These are phyloP conservation scores for Jacaranda copaia DNA, from an alignment of 257 asterid genomes.

Conservation along the genomic window DNA sequence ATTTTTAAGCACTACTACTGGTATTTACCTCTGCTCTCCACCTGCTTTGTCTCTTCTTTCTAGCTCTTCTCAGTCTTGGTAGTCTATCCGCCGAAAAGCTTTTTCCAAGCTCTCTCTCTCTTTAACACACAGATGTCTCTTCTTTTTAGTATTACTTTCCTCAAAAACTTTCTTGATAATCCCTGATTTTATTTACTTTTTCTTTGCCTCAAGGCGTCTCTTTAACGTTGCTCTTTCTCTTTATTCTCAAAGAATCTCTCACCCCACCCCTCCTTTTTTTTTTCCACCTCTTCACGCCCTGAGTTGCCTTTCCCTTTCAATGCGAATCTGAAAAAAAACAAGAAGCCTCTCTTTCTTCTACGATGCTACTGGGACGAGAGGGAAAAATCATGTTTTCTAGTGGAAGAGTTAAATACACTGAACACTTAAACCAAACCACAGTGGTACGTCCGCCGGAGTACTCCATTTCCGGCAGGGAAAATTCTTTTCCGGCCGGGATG, in stretches of 20 bases:
- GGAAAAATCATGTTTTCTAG: slow-evolving; percentile 41
- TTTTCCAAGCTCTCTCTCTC: slow-evolving; percentile 27
- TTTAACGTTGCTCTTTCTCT: slow-evolving; percentile 53
- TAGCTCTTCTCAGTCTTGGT: background rate
- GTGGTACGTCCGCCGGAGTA: slow-evolving; percentile 35
- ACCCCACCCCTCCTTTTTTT: background rate
- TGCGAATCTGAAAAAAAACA: slow-evolving; percentile 50
- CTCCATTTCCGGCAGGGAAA: slow-evolving; percentile 33
- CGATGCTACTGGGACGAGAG: slow-evolving; percentile 29
- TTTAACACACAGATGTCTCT: slow-evolving; percentile 19
- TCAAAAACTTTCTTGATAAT: slow-evolving; percentile 29
- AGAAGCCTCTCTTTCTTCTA: background rate
- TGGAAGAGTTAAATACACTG: slow-evolving; percentile 57
- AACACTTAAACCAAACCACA: slow-evolving; percentile 54
- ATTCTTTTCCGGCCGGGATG: slow-evolving; percentile 20
- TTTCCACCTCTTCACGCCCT: slow-evolving; percentile 22
- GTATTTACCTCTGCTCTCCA: slow-evolving; percentile 11
- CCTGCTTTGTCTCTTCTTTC: background rate
- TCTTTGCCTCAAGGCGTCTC: slow-evolving; percentile 34
- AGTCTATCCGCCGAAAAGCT: slow-evolving; percentile 27
- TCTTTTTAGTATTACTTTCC: slow-evolving; percentile 37
- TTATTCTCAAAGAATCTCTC: slow-evolving; percentile 49
- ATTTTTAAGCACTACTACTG: background rate
- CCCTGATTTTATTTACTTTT: slow-evolving; percentile 35
- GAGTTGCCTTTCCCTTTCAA: slow-evolving; percentile 48